Conservation (phyloP, 1,284 basidiomycete species). For the Ustilago xerochloae region DNA sequence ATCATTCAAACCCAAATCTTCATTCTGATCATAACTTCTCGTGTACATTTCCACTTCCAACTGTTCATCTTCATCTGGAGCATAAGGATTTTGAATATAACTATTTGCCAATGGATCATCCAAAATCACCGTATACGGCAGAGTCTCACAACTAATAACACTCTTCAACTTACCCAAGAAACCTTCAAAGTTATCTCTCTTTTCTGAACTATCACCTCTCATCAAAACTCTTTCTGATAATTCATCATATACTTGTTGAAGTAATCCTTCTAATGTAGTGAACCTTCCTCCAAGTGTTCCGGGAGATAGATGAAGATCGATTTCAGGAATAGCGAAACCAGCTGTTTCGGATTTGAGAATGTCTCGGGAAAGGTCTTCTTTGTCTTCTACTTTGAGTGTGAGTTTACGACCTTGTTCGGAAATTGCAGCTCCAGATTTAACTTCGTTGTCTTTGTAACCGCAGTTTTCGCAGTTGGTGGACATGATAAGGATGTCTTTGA, state of each 20-base stretch:
- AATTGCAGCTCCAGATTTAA: slow-evolving; percentile 92
- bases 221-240: slow-evolving; percentile 89
- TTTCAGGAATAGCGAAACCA: slow-evolving; percentile 90
- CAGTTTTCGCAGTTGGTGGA: slow-evolving; percentile 95
- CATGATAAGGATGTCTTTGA: slow-evolving; percentile 99
- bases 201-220: slow-evolving; percentile 74
- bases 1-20: slow-evolving; percentile 94
- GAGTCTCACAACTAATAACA: slow-evolving; percentile 57
- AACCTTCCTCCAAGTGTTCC: slow-evolving; percentile 98
- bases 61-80: slow-evolving; percentile 72
- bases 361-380: slow-evolving; percentile 92
- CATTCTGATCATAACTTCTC: slow-evolving; percentile 89
- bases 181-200: slow-evolving; percentile 60
- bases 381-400: slow-evolving; percentile 88
- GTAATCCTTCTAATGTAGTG: slow-evolving; percentile 94
- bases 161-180: slow-evolving; percentile 79
- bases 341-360: slow-evolving; percentile 79
- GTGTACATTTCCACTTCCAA: slow-evolving; percentile 78
- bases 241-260: slow-evolving; percentile 95
- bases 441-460: slow-evolving; percentile 97
- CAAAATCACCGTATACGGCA: slow-evolving; percentile 79
- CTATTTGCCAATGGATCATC: slow-evolving; percentile 97
- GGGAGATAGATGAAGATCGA: slow-evolving; percentile 88
- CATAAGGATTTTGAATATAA: slow-evolving; percentile 89
- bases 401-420: slow-evolving; percentile 86